Conservation (phyloP, 2,329 filamentous ascomycete genomes). For the Phaeosphaeria sp. region DNA sequence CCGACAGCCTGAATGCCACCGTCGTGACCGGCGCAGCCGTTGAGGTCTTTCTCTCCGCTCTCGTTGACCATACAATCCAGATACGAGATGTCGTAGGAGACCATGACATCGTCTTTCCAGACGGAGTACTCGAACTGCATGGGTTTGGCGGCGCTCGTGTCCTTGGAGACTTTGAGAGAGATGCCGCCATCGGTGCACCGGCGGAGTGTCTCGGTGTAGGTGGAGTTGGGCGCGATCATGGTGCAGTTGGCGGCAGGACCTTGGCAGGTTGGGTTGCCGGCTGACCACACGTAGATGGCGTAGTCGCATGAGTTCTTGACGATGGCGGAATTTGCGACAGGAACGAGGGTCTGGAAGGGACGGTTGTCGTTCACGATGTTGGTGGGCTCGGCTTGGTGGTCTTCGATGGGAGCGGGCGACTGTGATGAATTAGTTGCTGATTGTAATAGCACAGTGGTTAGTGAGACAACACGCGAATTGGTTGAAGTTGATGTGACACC, state of each 20-base stretch:
- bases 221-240: slow-evolving; percentile 8
- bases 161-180: slow-evolving; percentile 19
- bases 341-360: slow-evolving; percentile 10
- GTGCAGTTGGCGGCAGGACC: not conserved
- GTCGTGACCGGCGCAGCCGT: slow-evolving; percentile 17
- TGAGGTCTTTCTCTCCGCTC: slow-evolving; percentile 12
- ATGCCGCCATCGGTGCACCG: slow-evolving; percentile 11
- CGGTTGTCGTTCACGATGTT: not conserved
- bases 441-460: not conserved
- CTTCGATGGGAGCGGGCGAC: not conserved
- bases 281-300: slow-evolving; percentile 21
- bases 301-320: slow-evolving; percentile 28
- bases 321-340: slow-evolving; percentile 9
- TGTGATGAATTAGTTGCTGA: not conserved
- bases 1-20: slow-evolving; percentile 19
- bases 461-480: not conserved
- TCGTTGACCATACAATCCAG: slow-evolving; percentile 20
- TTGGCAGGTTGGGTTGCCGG: slow-evolving; percentile 10
- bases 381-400: not conserved
- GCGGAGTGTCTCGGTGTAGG: slow-evolving; percentile 12
- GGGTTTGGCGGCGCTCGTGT: not conserved
- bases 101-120: slow-evolving; percentile 7
- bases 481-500: not conserved
- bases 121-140: slow-evolving; percentile 27
- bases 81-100: slow-evolving; percentile 23